Conservation (phyloP, 2,329 filamentous ascomycete genomes). For the Diaporthe humulicola region DNA sequence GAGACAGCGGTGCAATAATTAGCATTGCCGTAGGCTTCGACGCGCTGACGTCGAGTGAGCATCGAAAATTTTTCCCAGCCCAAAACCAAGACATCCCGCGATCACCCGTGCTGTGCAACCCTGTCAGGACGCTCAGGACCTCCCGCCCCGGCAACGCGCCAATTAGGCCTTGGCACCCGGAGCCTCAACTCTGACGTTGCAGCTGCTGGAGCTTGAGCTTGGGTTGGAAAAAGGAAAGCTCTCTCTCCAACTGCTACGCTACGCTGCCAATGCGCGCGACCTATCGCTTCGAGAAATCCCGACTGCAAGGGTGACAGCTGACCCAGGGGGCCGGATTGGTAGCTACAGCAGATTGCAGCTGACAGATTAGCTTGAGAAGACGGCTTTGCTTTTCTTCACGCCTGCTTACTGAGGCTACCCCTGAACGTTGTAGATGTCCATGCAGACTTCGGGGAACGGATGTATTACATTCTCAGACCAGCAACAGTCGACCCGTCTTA, state of each 20-base stretch:
- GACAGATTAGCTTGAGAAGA: neutral
- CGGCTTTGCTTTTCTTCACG: neutral
- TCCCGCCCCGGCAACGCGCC: slow-evolving; percentile 10
- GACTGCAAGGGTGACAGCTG: slow-evolving; percentile 20
- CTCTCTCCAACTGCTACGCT: neutral
- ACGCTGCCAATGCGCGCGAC: slow-evolving; percentile 19
- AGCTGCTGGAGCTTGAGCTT: neutral
- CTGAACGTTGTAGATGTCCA: neutral
- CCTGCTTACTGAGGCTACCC: neutral
- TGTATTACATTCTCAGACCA: neutral
- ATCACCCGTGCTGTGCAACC: slow-evolving; percentile 31
- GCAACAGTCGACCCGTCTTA: slow-evolving; percentile 7
- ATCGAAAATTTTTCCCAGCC: slow-evolving; percentile 32
- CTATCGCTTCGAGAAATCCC: slow-evolving; percentile 9
- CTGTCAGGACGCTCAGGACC: slow-evolving; percentile 2
- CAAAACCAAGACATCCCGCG: slow-evolving; percentile 32
- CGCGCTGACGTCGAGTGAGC: neutral
- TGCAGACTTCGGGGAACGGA: neutral
- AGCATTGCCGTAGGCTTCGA: neutral
- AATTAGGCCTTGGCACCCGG: slow-evolving; percentile 21
- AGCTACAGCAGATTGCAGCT: neutral
- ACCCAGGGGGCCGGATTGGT: slow-evolving; percentile 1
- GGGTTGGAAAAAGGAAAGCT: neutral
- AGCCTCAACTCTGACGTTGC: slow-evolving; percentile 37
- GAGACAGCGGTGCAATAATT: neutral